Percentiles rank a stretch among this genome's conserved stretches.
Evolutionary conservation across 768 basidiomycete genomes (phyloP).

Genomic region (Suillus decipiens): DNA sequence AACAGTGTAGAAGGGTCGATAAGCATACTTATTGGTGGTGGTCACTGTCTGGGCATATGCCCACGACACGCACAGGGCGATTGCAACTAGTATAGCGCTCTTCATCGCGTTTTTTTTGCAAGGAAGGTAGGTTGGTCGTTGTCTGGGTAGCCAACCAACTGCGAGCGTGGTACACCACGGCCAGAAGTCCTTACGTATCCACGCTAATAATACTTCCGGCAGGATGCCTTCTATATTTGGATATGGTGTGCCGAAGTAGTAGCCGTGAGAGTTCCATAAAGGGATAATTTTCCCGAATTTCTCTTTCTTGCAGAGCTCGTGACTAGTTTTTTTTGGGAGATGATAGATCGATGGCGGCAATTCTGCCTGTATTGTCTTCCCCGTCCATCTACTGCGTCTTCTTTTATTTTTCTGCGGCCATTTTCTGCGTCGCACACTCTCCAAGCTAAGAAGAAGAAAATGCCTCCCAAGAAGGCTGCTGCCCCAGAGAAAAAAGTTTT

Average conservation of each 20-base stretch:
- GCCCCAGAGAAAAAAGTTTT: conserved; percentile 80
- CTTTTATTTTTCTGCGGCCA: conserved; percentile 19
- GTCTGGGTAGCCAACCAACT: neutral
- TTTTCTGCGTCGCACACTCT: conserved; percentile 41
- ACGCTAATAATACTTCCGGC: conserved; percentile 1
- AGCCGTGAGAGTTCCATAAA: conserved; percentile 7
- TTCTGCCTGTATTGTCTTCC: conserved; percentile 15
- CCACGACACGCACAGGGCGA: conserved; percentile 22
- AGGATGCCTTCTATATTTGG: neutral
- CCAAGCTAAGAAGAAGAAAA: conserved; percentile 64
- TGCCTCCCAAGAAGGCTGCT: conserved; percentile 90
- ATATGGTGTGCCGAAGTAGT: neutral
- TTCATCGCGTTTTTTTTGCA: conserved; percentile 22
- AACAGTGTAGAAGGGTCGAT: neutral
- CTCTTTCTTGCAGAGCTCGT: conserved; percentile 9
- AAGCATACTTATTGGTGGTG: conserved; percentile 47
- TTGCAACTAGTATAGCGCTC: conserved; percentile 15
- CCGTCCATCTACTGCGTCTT: conserved; percentile 18
- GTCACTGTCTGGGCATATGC: conserved; percentile 50
- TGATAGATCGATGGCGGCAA: conserved; percentile 30
- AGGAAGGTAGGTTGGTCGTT: conserved; percentile 6
- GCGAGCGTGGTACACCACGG: neutral
- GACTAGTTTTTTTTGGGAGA: conserved; percentile 18
- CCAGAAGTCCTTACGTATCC: neutral
- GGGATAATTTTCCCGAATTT: neutral